phyloP scores from a whole-genome alignment of 1,284 basidiomycete species.

The Apiotrichum brassicae region DNA sequence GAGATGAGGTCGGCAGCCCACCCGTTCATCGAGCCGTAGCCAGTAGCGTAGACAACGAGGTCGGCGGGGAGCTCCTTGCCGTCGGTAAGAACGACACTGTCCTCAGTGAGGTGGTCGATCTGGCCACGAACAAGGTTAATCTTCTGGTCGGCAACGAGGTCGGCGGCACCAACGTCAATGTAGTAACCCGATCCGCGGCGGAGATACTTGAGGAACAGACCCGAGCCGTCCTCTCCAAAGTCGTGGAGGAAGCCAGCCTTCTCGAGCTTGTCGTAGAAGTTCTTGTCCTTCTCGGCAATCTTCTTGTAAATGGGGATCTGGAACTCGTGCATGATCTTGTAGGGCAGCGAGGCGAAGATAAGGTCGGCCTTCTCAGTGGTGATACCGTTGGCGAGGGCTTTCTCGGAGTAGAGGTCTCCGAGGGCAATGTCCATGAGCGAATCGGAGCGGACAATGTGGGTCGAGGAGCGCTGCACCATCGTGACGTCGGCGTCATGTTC shows the following conservation, averaged over 20 bases:
- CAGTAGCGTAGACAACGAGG: constrained; percentile 18
- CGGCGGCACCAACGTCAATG: constrained; percentile 20
- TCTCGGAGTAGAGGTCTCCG: constrained; percentile 53
- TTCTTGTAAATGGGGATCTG: constrained; percentile 51
- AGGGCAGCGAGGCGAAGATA: constrained; percentile 47
- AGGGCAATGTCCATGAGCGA: constrained; percentile 48
- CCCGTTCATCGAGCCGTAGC: constrained; percentile 17
- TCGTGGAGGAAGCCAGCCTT: constrained; percentile 21
- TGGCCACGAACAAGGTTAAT: constrained; percentile 23
- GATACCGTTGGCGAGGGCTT: constrained; percentile 53
- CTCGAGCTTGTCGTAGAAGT: constrained; percentile 14
- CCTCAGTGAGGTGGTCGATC: constrained; percentile 18
- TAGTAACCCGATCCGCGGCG: constrained; percentile 16
- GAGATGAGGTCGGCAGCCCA: constrained; percentile 15
- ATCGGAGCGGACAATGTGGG: constrained; percentile 44
- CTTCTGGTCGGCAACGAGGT: constrained; percentile 20
- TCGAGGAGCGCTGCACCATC: constrained; percentile 51
- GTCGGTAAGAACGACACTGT: constrained; percentile 11
- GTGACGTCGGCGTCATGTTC: constrained; percentile 43
- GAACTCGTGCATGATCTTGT: constrained; percentile 50
- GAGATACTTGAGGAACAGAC: constrained; percentile 19
- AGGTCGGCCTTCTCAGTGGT: constrained; percentile 49
- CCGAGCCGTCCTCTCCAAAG: constrained; percentile 20
- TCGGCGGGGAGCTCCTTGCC: constrained; percentile 12
- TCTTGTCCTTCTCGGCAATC: constrained; percentile 13